phyloP scores from a whole-genome alignment of 768 basidiomycete species.

The Panus rudis region DNA sequence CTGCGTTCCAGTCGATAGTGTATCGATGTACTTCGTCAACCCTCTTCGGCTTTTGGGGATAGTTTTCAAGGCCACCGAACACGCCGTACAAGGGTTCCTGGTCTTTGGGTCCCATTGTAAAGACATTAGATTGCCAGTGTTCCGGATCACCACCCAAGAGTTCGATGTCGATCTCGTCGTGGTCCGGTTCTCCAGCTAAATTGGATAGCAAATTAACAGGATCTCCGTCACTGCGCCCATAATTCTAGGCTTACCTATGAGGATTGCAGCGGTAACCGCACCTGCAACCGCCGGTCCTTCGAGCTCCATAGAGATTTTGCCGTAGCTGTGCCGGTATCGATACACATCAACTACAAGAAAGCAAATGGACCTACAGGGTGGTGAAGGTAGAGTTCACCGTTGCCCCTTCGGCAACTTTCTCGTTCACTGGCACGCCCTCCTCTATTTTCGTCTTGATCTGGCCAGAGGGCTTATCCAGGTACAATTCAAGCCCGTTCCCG shows the following conservation, averaged over 20 bases:
- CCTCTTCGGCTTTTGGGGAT: constrained; percentile 13
- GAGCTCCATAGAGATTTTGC: constrained; percentile 29
- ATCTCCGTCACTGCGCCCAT: background rate
- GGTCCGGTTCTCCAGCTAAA: constrained; percentile 8
- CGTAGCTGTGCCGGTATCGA: constrained; percentile 22
- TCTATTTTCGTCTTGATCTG: constrained; percentile 24
- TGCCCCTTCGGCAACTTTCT: constrained; percentile 30
- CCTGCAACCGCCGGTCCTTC: constrained; percentile 27
- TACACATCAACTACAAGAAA: background rate
- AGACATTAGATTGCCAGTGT: constrained; percentile 38
- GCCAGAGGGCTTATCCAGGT: constrained; percentile 25
- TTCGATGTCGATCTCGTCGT: constrained; percentile 39
- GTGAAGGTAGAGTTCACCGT: constrained; percentile 36
- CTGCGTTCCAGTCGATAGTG: constrained; percentile 33
- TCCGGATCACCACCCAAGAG: constrained; percentile 30
- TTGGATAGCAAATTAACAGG: background rate
- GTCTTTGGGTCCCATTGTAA: constrained; percentile 26
- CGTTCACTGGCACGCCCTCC: too few species aligned
- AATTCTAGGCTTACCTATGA: constrained; percentile 31
- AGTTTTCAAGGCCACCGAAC: constrained; percentile 28
- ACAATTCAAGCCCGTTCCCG: constrained; percentile 25
- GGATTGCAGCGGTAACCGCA: constrained; percentile 34
- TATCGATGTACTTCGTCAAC: constrained; percentile 25
- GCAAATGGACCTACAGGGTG: constrained; percentile 20
- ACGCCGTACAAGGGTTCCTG: constrained; percentile 29